Base-by-base conservation (phyloP, 2,329 filamentous ascomycete species). In the Fusarium camptoceras region DNA sequence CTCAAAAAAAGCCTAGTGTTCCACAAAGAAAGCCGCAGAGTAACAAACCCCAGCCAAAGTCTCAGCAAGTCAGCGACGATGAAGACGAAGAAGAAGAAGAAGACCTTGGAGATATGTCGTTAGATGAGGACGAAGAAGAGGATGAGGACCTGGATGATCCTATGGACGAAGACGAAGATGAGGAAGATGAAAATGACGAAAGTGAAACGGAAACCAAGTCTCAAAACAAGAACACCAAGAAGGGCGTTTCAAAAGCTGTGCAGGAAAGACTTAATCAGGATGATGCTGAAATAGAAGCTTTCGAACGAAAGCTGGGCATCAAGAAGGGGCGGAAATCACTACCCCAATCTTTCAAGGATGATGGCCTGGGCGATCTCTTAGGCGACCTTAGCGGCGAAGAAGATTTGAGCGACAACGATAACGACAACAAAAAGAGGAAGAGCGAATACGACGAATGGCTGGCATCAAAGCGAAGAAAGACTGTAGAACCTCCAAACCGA, bases 251-350 rank as follows among this genome's bases (percentile, higher is more conserved):
- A 18, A 73, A 67, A 31, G 55, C 64, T 3, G 55, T 70, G 70
- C 22, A 77, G 89, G n/a, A 88, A 86, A 75, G 86, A 72, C 82
- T 98, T 7, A 90, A 88, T 1, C 85, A 93, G 66, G 95, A 99
- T 62, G 94, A 98, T 75, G 92, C 90, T 4, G 94, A 97, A 73
- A 98, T 99, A 72, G 91, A 91, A 22, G 90, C 90, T 5, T 83
- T 98, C 31, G 96, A 99, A 81, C 94, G 91, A 78, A 97, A 93
- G 76, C 83, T 99, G 5, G 95, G 96, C 0, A 86, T 98, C 34
- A 90, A 86, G 70, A 93, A 91, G 76, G 88, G 89, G 25, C 91
- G 91, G 64, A 97, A 94, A 76, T 90, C 88, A 31, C 79, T 93
- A 8, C 90, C 91, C 0, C 91, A 92, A 70, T 85, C 89, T 0